Base-by-base conservation (phyloP, 2,329 filamentous ascomycete genomes). In the Trichothecium roseum region DNA sequence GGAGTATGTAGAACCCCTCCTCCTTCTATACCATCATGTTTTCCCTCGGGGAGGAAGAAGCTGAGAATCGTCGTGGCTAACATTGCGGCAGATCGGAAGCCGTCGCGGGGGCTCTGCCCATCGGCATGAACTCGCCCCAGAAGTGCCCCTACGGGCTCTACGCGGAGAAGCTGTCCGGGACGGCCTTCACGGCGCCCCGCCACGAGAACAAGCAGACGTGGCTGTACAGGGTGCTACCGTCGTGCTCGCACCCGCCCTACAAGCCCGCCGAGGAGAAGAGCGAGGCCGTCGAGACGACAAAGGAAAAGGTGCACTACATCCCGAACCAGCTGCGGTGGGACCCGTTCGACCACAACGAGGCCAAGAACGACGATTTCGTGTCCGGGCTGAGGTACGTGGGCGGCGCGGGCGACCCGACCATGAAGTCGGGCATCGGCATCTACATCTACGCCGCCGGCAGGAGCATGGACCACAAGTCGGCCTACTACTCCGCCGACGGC, bases 321-420 rank as follows among this genome's bases (percentile, higher is more conserved):
- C 85, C 85, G 1, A 89, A 89, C 47, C 85, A 91, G 58, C 66
- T 93, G 24, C 75, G 84, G 41, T 93, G 85, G 85, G 79, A 85
- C 46, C 83, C 70, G 1, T 87, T 88, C 53, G 79, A 88, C 49
- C 64, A 87, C 27, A 77, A 84, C 42, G 68, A 81, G 53, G 44
- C 37, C 30, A 59, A 55, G 16, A 42, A 56, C 5, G 55, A 61
- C 5, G 66, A 74, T 42, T 78, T 76, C 37, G 62, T 75, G 29
- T 60, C 62, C 6, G 68, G 69, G 2, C 59, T 89, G 43, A 76
- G 81, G 40, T 67, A 88, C 15, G 66, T 91, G 8, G 84, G 81
- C 2, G 83, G 83, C 13, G 81, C 84, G 0, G 87, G 87, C 13
- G 82, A 91, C 47, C 78, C 84, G 0, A 81, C 80, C 0, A 69